Conservation (phyloP, 2,329 filamentous ascomycete genomes). For the Aspergillus carbonarius region DNA sequence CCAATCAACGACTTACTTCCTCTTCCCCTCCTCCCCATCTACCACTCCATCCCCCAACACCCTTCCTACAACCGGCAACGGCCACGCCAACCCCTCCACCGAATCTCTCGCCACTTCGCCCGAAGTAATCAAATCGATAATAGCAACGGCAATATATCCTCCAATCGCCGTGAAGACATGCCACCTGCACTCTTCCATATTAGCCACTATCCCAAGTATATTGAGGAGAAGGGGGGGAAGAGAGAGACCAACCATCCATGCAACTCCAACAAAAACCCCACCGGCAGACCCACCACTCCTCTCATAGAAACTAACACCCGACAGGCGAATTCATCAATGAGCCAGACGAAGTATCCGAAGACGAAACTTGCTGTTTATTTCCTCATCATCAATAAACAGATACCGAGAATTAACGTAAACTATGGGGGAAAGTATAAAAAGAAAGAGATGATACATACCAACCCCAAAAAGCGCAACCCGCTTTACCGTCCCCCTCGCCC, state of each 20-base stretch:
- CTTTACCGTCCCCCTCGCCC: constrained; percentile 20
- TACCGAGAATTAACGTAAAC: no score
- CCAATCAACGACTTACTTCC: no score
- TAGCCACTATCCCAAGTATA: background rate
- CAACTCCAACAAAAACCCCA: constrained; percentile 43
- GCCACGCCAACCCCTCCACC: constrained; percentile 36
- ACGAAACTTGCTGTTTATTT: constrained; percentile 32
- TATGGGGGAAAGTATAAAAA: no score
- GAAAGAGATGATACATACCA: constrained; percentile 15
- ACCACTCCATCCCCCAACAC: background rate
- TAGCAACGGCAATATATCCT: constrained; percentile 41
- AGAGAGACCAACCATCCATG: constrained; percentile 41
- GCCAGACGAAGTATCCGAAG: constrained; percentile 43
- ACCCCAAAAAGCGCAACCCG: constrained; percentile 24
- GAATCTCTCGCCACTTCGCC: constrained; percentile 34
- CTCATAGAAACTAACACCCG: constrained; percentile 26
- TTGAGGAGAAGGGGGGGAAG: no score
- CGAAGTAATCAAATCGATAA: constrained; percentile 40
- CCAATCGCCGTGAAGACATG: constrained; percentile 45
- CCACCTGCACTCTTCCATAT: constrained; percentile 41
- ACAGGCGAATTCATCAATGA: constrained; percentile 42
- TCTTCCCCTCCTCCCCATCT: background rate
- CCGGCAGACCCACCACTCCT: constrained; percentile 34
- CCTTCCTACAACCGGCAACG: constrained; percentile 19
- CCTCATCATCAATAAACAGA: no score